These are phyloP conservation scores for Russula foetens DNA, from an alignment of 768 basidiomycete species.

Conservation along the genomic window DNA sequence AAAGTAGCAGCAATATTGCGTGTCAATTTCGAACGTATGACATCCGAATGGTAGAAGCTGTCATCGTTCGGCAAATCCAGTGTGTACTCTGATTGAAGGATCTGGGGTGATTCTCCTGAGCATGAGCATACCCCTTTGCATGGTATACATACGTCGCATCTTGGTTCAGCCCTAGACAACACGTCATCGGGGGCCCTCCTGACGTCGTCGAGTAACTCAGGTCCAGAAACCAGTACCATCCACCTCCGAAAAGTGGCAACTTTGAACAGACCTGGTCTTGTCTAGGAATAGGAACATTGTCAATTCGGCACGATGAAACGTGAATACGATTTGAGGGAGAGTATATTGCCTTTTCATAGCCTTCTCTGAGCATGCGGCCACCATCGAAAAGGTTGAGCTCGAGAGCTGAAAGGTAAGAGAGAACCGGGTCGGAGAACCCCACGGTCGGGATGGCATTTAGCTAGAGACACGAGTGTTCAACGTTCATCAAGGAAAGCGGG, in stretches of 20 bases:
- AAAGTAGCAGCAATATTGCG: slow-evolving; percentile 22
- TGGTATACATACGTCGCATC: slow-evolving; percentile 30
- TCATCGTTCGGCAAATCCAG: slow-evolving; percentile 22
- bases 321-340: neutral
- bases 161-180: slow-evolving; percentile 35
- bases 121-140: neutral
- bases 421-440: slow-evolving; percentile 28
- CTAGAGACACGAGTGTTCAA: neutral
- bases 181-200: slow-evolving; percentile 39
- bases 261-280: slow-evolving; percentile 31
- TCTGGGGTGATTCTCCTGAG: slow-evolving; percentile 17
- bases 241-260: slow-evolving; percentile 38
- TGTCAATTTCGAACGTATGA: slow-evolving; percentile 25
- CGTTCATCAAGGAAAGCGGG: neutral
- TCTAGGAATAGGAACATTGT: neutral
- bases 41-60: slow-evolving; percentile 21
- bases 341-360: slow-evolving; percentile 28
- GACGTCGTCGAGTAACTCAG: slow-evolving; percentile 41
- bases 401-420: slow-evolving; percentile 28
- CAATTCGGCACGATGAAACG: too few relatives aligned
- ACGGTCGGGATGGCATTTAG: slow-evolving; percentile 30
- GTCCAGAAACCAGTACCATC: slow-evolving; percentile 37
- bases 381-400: slow-evolving; percentile 23
- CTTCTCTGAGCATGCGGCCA: slow-evolving; percentile 27
- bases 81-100: slow-evolving; percentile 32